A percentile compares a stretch with the other conserved stretches of the same genome.
These are phyloP conservation scores for Trichoderma polysporum DNA, from an alignment of 2,329 filamentous ascomycete genomes.

Conservation along the genomic window DNA sequence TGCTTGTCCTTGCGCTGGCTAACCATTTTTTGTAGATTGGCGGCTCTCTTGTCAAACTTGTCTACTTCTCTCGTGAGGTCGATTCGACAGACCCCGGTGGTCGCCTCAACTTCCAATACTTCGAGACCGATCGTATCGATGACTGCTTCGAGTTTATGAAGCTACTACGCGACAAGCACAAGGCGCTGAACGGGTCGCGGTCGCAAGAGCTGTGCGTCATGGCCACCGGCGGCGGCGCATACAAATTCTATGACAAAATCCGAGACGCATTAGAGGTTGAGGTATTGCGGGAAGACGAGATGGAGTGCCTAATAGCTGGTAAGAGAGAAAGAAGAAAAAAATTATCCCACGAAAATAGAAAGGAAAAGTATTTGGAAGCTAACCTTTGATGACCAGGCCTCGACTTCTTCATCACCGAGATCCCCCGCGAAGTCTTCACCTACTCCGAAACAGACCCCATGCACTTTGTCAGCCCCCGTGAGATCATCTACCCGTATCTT, in stretches of 20 bases:
- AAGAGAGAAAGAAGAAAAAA: conserved; percentile 26
- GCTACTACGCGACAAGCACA: conserved; percentile 78
- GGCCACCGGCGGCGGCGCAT: conserved; percentile 93
- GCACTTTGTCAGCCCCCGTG: conserved; percentile 78
- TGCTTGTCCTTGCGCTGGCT: not conserved
- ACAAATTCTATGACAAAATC: conserved; percentile 94
- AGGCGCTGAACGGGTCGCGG: conserved; percentile 69
- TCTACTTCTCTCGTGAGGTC: conserved; percentile 92
- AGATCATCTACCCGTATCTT: conserved; percentile 89
- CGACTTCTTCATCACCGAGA: conserved; percentile 98
- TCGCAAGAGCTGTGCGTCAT: conserved; percentile 81
- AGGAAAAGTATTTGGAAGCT: not conserved
- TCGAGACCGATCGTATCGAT: conserved; percentile 93
- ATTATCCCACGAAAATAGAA: no score
- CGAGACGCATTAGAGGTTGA: conserved; percentile 80
- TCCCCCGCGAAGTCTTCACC: conserved; percentile 94
- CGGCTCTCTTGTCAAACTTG: conserved; percentile 90
- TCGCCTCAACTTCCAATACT: conserved; percentile 89
- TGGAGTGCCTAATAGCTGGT: conserved; percentile 98
- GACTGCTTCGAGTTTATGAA: conserved; percentile 91
- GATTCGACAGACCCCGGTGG: conserved; percentile 78
- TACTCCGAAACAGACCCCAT: conserved; percentile 90
- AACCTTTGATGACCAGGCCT: conserved; percentile 58
- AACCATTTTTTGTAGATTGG: conserved; percentile 65
- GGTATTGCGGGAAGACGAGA: conserved; percentile 91